Evolutionary conservation across 2,329 filamentous ascomycete genomes (phyloP), one percentile per base, ranked within the genome.

Genomic region (Phaeosphaeriaceae sp.): DNA sequence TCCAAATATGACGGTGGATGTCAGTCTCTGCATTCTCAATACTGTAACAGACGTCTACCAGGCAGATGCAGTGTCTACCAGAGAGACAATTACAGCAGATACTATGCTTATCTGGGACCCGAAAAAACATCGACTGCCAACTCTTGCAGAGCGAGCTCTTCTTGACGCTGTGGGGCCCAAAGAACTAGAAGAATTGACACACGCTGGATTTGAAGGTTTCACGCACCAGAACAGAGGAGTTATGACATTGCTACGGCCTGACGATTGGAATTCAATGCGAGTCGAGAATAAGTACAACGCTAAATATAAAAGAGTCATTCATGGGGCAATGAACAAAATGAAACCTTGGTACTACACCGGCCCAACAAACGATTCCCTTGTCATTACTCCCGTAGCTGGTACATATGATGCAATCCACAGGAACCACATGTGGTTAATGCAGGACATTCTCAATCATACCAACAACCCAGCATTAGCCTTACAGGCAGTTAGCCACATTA

Each of bases 391-490:
- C 6, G 13, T 13, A 8, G 12, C 17, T 7, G 18, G 9, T 21
- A 3, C 30, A 16, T 36, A 29, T 15, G 28, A 46, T 16, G 37
- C 35, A 3, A 40, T 58, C 9, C 47, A 56, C 18, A 41, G 42
- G n/a, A 35, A 36, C 9, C 56, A 54, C 17, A 38, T 37, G 3
- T 42, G 45, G 11, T 12, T 56, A 1, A 49, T 59, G 18, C 50
- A 56, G 23, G 40, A 48, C n/a, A 34, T 60, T 20, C 23, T 56
- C 3, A 11, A 43, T 2, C 21, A 8, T 3, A 56, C 49, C 1
- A 18, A 15, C 2, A 51, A 60, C 15, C 46, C 54, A 5, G 56
- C 54, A 3, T 17, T 51, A 2, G 56, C 51, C 2, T n/a, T 60
- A 6, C 54, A 57, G 12, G 42, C 48, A 5, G 34, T 57, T 6